Evolutionary conservation across 345 rosid genomes (phyloP), one percentile per base, ranked within the genome.

Genomic region (Streptanthus diversifolius): DNA sequence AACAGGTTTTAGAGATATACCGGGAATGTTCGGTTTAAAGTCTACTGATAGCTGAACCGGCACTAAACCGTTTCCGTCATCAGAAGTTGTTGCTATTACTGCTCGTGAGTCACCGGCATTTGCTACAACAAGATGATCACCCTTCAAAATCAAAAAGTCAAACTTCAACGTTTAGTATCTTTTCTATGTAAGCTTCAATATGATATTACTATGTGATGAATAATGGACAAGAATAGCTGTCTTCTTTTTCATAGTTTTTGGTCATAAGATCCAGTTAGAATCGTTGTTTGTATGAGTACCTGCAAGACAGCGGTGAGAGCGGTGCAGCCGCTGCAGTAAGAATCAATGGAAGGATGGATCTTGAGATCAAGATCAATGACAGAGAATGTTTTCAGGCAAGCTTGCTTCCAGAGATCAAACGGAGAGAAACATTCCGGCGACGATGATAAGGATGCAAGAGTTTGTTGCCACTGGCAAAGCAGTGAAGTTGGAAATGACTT

Each of bases 81-180:
- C 78, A n/a, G 81, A 73, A 71, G 80, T 81, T 14, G 90, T 85
- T 25, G 91, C 96, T 61, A 90, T 55, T 2, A 93, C 88, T 17
- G 97, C 98, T 63, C 97, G 79, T 40, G 90, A 90, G 78, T 93
- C 98, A 9, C 97, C 96, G 4, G 85, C 84, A 30, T 90, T 90
- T 68, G 96, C 95, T 60, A 89, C 56, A 2, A 85, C 74, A 32
- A 90, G 87, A 72, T 86, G 87, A 40, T 87, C 70, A 63, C 75
- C 75, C 79, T 75, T 21, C 3, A 45, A 29, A 36, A 5, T 25
- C 0, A 27, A 49, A 35, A 21, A 14, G n/a, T 0, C 12, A 63
- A 18, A 17, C 32, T 24, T 57, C 0, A 55, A 21, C 43, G 22
- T 18, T 72, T 41, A 53, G 35, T 45, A 48, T 48, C 29, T 11